Evolutionary conservation across 345 rosid genomes (phyloP).

Genomic region (Stellera chamaejasme): DNA sequence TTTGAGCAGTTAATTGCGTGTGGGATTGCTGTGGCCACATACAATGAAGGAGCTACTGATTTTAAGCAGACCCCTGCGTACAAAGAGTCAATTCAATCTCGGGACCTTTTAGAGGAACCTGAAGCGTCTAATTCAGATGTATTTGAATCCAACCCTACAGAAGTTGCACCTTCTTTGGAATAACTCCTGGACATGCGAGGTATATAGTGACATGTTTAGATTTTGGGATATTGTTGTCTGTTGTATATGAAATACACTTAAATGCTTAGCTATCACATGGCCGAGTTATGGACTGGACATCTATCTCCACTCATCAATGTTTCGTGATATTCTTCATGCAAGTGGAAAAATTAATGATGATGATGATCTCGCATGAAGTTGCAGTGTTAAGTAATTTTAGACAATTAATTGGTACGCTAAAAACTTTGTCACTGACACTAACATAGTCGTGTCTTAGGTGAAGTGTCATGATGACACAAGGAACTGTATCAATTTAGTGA

Average conservation of each 20-base stretch:
- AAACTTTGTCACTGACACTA: no score
- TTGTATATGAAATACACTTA: slow-evolving; percentile 10
- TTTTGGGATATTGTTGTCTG: slow-evolving; percentile 14
- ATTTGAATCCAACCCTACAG: slow-evolving; percentile 96
- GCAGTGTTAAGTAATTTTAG: no score
- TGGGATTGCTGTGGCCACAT: slow-evolving; percentile 76
- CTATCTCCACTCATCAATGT: background rate
- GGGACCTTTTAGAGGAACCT: slow-evolving; percentile 68
- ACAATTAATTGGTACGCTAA: no score
- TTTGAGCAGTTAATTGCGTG: slow-evolving; percentile 58
- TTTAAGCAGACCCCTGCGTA: slow-evolving; percentile 82
- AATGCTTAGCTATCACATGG: slow-evolving; percentile 7
- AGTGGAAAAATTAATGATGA: no score
- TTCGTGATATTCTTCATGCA: no score
- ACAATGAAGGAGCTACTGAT: slow-evolving; percentile 90
- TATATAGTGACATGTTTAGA: slow-evolving; percentile 5
- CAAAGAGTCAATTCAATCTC: slow-evolving; percentile 68
- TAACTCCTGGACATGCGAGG: slow-evolving; percentile 20
- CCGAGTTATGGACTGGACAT: slow-evolving; percentile 10
- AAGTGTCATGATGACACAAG: no score
- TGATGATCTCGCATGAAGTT: no score
- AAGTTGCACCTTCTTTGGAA: slow-evolving; percentile 90
- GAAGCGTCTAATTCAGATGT: slow-evolving; percentile 63
- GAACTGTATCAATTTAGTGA: no score
- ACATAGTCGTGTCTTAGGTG: no score